Conservation (phyloP, 768 basidiomycete species). For the Amanita rimosa region DNA sequence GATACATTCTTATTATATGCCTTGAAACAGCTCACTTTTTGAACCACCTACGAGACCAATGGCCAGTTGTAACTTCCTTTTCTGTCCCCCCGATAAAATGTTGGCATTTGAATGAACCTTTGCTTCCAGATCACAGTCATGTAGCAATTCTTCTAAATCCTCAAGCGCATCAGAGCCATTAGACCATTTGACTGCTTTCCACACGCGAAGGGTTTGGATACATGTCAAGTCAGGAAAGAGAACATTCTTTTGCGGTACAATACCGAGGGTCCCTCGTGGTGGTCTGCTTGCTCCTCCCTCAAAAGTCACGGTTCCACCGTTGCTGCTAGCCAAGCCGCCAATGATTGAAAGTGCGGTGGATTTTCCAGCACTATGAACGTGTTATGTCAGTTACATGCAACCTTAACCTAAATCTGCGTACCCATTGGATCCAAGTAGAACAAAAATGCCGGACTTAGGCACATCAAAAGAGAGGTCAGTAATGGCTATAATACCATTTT, state of each 20-base stretch:
- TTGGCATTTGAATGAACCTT: constrained; percentile 59
- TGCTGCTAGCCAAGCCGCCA: constrained; percentile 48
- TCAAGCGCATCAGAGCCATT: constrained; percentile 31
- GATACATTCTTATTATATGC: constrained; percentile 4
- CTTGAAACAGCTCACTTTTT: constrained; percentile 32
- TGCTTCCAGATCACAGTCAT: constrained; percentile 61
- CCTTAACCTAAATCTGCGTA: constrained; percentile 12
- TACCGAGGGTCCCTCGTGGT: constrained; percentile 56
- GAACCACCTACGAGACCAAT: constrained; percentile 72
- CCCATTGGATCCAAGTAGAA: constrained; percentile 68
- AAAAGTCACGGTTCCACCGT: constrained; percentile 44
- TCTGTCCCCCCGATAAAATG: constrained; percentile 71
- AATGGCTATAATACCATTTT: constrained; percentile 47
- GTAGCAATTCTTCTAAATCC: constrained; percentile 52
- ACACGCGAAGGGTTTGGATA: constrained; percentile 60
- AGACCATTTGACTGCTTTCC: constrained; percentile 65
- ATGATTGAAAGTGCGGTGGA: constrained; percentile 62
- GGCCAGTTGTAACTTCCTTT: constrained; percentile 75
- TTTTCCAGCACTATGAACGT: constrained; percentile 57
- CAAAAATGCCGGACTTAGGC: constrained; percentile 66
- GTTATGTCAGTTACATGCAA: neutral
- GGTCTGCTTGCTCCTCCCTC: constrained; percentile 43
- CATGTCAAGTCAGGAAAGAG: constrained; percentile 69
- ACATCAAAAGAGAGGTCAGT: constrained; percentile 56
- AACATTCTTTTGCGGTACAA: constrained; percentile 79